Conservation (phyloP, 768 basidiomycete species). For the Boletus coccyginus region DNA sequence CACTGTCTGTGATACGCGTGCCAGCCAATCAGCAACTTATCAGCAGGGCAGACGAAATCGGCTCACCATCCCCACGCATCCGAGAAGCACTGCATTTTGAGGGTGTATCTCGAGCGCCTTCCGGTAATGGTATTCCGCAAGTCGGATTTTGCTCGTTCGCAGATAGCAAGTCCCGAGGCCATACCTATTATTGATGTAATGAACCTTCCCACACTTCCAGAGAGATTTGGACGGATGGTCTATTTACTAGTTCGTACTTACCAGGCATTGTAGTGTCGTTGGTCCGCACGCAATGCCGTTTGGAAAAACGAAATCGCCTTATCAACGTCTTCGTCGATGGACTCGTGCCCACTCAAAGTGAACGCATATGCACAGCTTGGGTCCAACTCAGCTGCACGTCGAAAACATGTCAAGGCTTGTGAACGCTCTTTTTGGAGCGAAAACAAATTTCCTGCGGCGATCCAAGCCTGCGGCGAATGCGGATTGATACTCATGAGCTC, state of each 20-base stretch:
- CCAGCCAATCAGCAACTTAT: slow-evolving; percentile 20
- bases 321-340: slow-evolving; percentile 92
- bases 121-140: slow-evolving; percentile 96
- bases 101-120: slow-evolving; percentile 92
- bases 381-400: slow-evolving; percentile 85
- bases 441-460: slow-evolving; percentile 94
- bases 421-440: slow-evolving; percentile 92
- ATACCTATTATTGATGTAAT: slow-evolving; percentile 64
- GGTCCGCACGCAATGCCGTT: slow-evolving; percentile 85
- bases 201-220: slow-evolving; percentile 11
- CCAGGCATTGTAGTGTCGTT: slow-evolving; percentile 98
- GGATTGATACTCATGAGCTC: slow-evolving; percentile 84
- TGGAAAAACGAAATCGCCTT: slow-evolving; percentile 91
- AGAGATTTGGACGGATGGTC: background rate
- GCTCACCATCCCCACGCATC: slow-evolving; percentile 95
- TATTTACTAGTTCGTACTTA: slow-evolving; percentile 40
- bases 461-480: slow-evolving; percentile 89
- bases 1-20: slow-evolving; percentile 59
- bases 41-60: slow-evolving; percentile 10
- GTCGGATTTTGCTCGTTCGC: slow-evolving; percentile 86
- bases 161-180: slow-evolving; percentile 97
- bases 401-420: slow-evolving; percentile 92
- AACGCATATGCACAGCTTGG: slow-evolving; percentile 93
- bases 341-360: slow-evolving; percentile 96
- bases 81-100: slow-evolving; percentile 90